Conservation (phyloP, 768 basidiomycete genomes). For the Lactarius pseudohatsudake region DNA sequence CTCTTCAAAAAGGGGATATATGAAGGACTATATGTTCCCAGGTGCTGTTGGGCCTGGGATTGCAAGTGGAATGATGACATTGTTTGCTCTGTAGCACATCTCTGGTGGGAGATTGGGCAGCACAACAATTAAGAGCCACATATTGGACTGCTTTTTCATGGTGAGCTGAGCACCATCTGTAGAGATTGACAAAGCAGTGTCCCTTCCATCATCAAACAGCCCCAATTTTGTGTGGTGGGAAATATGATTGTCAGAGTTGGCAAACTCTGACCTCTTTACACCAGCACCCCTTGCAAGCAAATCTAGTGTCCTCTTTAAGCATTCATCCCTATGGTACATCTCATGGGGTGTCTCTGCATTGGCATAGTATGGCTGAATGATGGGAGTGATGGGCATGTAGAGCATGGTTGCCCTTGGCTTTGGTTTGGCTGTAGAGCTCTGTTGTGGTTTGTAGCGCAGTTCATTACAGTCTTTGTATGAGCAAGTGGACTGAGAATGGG, state of each 20-base stretch:
- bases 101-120: slow-evolving; percentile 29
- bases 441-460: not conserved
- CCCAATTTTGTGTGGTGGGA: not conserved
- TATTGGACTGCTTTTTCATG: slow-evolving; percentile 37
- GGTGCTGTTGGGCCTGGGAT: slow-evolving; percentile 7
- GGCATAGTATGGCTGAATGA: slow-evolving; percentile 5
- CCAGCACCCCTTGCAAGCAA: not conserved
- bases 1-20: slow-evolving; percentile 1
- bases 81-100: not conserved
- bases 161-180: slow-evolving; percentile 36
- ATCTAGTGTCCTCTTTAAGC: not conserved
- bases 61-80: slow-evolving; percentile 4
- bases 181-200: slow-evolving; percentile 34
- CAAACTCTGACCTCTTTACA: slow-evolving; percentile 4
- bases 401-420: not conserved
- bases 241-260: not conserved
- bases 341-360: slow-evolving; percentile 1
- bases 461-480: not conserved
- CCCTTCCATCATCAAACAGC: slow-evolving; percentile 22
- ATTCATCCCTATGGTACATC: not conserved
- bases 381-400: not conserved
- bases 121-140: slow-evolving; percentile 32
- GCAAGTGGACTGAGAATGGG: not conserved
- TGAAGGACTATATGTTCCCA: slow-evolving; percentile 1
- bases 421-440: not conserved